These are phyloP conservation scores for Syzygium jambos DNA, from an alignment of 345 rosid genomes.

Conservation along the genomic window DNA sequence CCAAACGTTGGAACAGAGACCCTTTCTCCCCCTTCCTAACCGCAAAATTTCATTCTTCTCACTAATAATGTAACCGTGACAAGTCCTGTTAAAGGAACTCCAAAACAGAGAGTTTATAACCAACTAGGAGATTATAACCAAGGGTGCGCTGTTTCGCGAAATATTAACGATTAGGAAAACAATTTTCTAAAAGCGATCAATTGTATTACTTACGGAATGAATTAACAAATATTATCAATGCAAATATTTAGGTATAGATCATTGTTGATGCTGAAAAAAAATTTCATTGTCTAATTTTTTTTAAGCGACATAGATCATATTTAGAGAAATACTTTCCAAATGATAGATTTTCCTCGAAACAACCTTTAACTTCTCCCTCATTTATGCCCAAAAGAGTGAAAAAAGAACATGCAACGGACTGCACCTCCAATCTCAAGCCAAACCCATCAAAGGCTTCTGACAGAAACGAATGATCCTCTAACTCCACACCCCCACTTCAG, in stretches of 20 bases:
- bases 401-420: too few species aligned
- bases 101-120: not conserved
- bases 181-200: not conserved
- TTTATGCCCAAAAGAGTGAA: too few species aligned
- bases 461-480: too few species aligned
- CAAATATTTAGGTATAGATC: not conserved
- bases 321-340: not conserved
- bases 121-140: not conserved
- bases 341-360: too few species aligned
- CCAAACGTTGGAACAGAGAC: not conserved
- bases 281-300: not conserved
- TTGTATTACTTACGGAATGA: not conserved
- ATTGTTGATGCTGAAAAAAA: not conserved
- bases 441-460: too few species aligned
- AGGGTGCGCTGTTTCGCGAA: not conserved
- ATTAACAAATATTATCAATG: not conserved
- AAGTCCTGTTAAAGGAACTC: not conserved
- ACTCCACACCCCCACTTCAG: too few species aligned
- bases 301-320: not conserved
- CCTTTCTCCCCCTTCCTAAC: not conserved
- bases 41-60: not conserved
- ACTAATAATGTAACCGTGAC: not conserved
- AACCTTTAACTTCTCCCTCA: too few species aligned
- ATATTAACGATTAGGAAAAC: not conserved
- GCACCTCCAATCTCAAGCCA: too few species aligned